Base-by-base conservation (phyloP, 768 basidiomycete species). In the Phaeolepiota aurea region DNA sequence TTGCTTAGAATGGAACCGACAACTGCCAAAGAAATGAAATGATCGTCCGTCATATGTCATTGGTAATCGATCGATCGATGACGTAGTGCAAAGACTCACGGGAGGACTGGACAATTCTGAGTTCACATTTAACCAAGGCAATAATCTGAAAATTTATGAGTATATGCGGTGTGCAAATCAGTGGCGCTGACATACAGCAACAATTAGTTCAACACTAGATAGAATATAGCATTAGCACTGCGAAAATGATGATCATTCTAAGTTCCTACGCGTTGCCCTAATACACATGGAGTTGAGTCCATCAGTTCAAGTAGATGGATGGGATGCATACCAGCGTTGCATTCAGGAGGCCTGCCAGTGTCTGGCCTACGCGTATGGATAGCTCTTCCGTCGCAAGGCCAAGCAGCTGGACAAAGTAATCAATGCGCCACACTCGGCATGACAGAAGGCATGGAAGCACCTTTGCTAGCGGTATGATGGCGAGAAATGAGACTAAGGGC, bases 1-100 rank as follows among this genome's bases (percentile, higher is more conserved):
- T 92, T 92, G 49, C 84, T 87, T 7, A 92, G 69, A 55, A 93
- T 81, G 3, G 84, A 85, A n/a, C 89, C 89, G 42, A 92, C 68
- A 54, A 92, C 87, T 89, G 45, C 5, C 16, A 47, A 46, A 37
- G 38, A 40, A 42, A 37, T 54, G 44, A 18, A 32, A 43, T 25
- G 11, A 10, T 43, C 32, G 19, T 5, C 22, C 14, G 15, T 20
- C 4, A 15, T 41, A 43, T 31, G 37, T 51, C 31, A 54, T 48
- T 39, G 28, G 36, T 18, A 36, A 35, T 43, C 21, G 25, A 41
- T 12, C 32, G 25, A 22, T 22, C 5, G 19, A 42, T 44, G 40
- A 48, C 22, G 40, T 48, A 47, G 44, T 45, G 14, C 19, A 34
- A 47, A 23, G 38, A 66, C 81, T 57, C 58, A 88, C 87, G 68